Evolutionary conservation across 768 basidiomycete genomes (phyloP).

Genomic region (Lentinula lateritia): DNA sequence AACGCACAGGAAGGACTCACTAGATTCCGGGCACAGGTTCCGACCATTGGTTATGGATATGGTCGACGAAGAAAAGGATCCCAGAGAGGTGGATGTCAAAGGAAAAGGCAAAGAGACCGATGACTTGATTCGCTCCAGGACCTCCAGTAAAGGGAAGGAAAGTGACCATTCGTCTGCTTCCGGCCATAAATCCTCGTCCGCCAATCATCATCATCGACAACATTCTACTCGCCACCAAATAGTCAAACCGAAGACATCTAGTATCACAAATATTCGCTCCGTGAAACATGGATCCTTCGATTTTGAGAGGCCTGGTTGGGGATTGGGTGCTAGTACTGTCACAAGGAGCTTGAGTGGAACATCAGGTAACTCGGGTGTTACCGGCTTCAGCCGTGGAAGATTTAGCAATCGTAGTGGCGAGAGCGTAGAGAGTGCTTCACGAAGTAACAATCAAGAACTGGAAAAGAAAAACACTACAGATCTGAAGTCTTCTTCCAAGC

Average conservation of each 20-base stretch:
- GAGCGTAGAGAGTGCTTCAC: conserved; percentile 7
- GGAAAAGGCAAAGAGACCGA: conserved; percentile 10
- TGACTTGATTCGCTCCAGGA: neutral
- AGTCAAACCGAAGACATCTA: conserved; percentile 17
- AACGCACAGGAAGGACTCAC: conserved; percentile 20
- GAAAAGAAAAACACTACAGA: neutral
- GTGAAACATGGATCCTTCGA: conserved; percentile 72
- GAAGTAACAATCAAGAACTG: neutral
- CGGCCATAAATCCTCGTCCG: neutral
- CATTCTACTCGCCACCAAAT: neutral
- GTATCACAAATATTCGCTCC: conserved; percentile 23
- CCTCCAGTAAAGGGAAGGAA: conserved; percentile 14
- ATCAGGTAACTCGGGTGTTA: conserved; percentile 4
- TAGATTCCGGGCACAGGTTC: conserved; percentile 33
- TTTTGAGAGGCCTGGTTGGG: conserved; percentile 63
- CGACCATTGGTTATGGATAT: conserved; percentile 26
- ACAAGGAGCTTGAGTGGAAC: conserved; percentile 8
- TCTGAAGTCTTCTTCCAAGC: neutral
- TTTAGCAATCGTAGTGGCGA: conserved; percentile 25
- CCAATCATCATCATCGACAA: neutral
- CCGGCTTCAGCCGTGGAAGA: conserved; percentile 15
- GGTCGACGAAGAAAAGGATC: conserved; percentile 28
- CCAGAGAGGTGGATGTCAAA: conserved; percentile 5
- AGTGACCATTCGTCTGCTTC: conserved; percentile 3
- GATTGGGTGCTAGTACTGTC: conserved; percentile 21